These are phyloP conservation scores for Monosporozyma aquatica DNA, from an alignment of 805 yeast genomes.

Conservation along the genomic window DNA sequence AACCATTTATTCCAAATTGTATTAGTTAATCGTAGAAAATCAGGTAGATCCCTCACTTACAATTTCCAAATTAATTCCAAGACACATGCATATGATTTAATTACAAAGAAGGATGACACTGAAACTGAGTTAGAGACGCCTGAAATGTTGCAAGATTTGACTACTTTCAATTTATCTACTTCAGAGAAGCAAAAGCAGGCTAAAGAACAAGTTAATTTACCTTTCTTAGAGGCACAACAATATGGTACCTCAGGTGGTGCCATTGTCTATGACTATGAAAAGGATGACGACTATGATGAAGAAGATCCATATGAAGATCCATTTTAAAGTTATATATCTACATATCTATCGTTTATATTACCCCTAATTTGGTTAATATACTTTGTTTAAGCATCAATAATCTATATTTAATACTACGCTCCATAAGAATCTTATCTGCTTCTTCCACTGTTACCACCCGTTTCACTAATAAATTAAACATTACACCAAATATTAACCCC, in stretches of 20 bases:
- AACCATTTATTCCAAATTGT: slow-evolving; percentile 36
- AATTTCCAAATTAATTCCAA: slow-evolving; percentile 43
- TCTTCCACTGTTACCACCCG: slow-evolving; percentile 69
- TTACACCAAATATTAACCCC: slow-evolving; percentile 83
- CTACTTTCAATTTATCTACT: slow-evolving; percentile 80
- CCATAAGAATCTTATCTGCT: slow-evolving; percentile 32
- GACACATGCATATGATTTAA: slow-evolving; percentile 34
- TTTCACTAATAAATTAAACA: slow-evolving; percentile 70
- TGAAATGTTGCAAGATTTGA: slow-evolving; percentile 55
- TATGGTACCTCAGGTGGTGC: slow-evolving; percentile 76
- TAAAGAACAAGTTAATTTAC: slow-evolving; percentile 77
- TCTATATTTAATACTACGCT: slow-evolving; percentile 16
- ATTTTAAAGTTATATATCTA: slow-evolving; percentile 36
- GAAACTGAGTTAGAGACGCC: slow-evolving; percentile 34
- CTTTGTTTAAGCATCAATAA: slow-evolving; percentile 12
- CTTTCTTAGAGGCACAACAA: slow-evolving; percentile 82
- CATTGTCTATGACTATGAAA: slow-evolving; percentile 88
- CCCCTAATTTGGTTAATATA: slow-evolving; percentile 5
- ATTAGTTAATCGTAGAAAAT: slow-evolving; percentile 65
- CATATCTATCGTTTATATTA: too few species aligned
- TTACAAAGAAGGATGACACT: slow-evolving; percentile 17
- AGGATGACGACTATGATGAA: slow-evolving; percentile 96
- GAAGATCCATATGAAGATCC: slow-evolving; percentile 98
- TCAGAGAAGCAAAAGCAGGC: slow-evolving; percentile 68
- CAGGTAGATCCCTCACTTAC: slow-evolving; percentile 67